A percentile compares a stretch with the other conserved stretches of the same genome.
Conservation (phyloP, 495 filamentous ascomycete genomes). For the Xylaria venustula region DNA sequence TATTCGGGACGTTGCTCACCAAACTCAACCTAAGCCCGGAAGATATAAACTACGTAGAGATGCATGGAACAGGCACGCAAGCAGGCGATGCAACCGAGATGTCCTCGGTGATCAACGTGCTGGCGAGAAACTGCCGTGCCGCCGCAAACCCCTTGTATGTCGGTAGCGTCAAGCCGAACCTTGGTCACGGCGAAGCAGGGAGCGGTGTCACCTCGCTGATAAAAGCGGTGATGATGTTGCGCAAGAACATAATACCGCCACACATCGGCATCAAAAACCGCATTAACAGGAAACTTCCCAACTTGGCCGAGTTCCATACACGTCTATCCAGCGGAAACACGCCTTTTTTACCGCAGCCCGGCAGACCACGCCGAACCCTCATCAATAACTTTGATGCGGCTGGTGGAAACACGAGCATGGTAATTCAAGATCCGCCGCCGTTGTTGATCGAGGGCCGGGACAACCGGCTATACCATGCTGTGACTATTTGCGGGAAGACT, state of each 20-base stretch:
- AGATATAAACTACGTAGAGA: conserved; percentile 65
- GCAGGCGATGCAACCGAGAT: conserved; percentile 68
- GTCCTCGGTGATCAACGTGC: conserved; percentile 61
- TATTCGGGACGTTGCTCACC: conserved; percentile 57
- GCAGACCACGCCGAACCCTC: conserved; percentile 39
- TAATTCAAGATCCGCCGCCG: conserved; percentile 45
- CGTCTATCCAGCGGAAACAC: conserved; percentile 11
- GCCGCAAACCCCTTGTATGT: conserved; percentile 54
- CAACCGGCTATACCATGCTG: conserved; percentile 22
- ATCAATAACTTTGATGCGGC: conserved; percentile 58
- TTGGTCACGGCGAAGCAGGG: conserved; percentile 76
- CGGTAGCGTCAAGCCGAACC: conserved; percentile 72
- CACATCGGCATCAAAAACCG: conserved; percentile 68
- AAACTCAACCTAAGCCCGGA: conserved; percentile 57
- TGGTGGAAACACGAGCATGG: conserved; percentile 49
- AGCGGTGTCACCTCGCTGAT: conserved; percentile 63
- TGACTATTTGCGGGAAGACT: conserved; percentile 46
- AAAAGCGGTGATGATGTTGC: conserved; percentile 73
- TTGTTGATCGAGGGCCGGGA: neutral
- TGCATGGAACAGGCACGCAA: conserved; percentile 71
- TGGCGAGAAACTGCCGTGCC: conserved; percentile 53
- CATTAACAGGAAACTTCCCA: conserved; percentile 43
- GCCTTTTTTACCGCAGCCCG: conserved; percentile 43
- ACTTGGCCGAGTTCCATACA: conserved; percentile 8
- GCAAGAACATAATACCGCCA: conserved; percentile 67